Percentiles rank a stretch among this genome's conserved stretches.
Evolutionary conservation across 441 rosid genomes (phyloP).

Genomic region (Viola pubescens): DNA sequence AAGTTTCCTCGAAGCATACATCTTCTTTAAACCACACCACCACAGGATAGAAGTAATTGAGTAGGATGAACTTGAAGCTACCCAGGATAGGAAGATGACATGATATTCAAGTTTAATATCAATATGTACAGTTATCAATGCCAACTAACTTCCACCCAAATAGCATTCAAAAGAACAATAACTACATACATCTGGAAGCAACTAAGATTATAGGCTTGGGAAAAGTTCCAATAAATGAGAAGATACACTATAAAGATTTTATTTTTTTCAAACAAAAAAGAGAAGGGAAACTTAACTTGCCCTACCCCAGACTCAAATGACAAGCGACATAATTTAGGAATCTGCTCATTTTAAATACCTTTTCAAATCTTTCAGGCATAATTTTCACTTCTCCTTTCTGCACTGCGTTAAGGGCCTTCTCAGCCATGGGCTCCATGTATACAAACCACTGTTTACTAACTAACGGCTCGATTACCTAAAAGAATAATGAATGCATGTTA

Average conservation of each 20-base stretch:
- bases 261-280: background rate
- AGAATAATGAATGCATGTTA: constrained; percentile 11
- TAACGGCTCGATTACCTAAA: constrained; percentile 84
- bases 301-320: background rate
- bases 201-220: background rate
- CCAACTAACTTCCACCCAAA: background rate
- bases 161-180: background rate
- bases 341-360: constrained; percentile 37
- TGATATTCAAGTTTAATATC: background rate
- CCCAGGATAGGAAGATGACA: background rate
- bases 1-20: background rate
- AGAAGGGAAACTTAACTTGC: constrained; percentile 4
- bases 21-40: background rate
- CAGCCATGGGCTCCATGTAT: constrained; percentile 89
- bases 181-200: background rate
- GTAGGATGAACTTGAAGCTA: background rate
- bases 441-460: constrained; percentile 98
- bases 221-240: background rate
- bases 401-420: constrained; percentile 89
- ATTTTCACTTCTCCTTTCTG: constrained; percentile 67
- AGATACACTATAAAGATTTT: no score
- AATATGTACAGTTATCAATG: constrained; percentile 1
- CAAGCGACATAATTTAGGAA: background rate
- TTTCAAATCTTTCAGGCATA: constrained; percentile 91
- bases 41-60: background rate